Percentiles rank a stretch among this genome's conserved stretches.
phyloP scores from a whole-genome alignment of 106 monocot species.

The Triglochin maritima region DNA sequence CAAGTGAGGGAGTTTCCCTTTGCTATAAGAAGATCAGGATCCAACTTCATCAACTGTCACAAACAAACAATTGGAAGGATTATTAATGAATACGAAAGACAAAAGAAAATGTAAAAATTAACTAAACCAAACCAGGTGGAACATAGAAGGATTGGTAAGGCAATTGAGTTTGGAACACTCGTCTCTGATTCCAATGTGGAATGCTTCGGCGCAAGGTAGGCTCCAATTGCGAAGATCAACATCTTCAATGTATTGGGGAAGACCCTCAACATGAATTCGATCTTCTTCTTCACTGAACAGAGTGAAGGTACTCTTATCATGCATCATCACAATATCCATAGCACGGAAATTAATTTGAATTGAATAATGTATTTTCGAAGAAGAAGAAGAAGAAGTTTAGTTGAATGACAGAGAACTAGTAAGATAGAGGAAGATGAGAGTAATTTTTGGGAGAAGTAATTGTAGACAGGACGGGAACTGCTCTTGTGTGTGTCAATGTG shows the following conservation, averaged over 20 bases:
- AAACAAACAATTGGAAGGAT: neutral
- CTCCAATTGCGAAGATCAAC: constrained; percentile 38
- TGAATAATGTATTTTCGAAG: no score
- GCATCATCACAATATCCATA: neutral
- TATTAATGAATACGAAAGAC: neutral
- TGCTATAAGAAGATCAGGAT: constrained; percentile 36
- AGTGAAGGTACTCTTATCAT: constrained; percentile 2
- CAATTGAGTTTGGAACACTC: constrained; percentile 49
- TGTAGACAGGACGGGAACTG: constrained; percentile 43
- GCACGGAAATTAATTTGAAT: neutral
- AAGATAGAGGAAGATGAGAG: neutral
- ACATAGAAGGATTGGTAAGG: constrained; percentile 60
- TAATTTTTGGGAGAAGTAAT: constrained; percentile 40
- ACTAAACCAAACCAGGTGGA: constrained; percentile 40
- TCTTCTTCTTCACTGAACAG: constrained; percentile 31
- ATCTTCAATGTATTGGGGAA: constrained; percentile 56
- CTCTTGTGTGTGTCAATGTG: constrained; percentile 38
- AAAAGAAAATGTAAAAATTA: neutral
- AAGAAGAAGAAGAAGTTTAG: no score
- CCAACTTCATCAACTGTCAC: constrained; percentile 48
- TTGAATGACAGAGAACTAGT: neutral
- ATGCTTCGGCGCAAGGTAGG: constrained; percentile 37
- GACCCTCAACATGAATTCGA: constrained; percentile 16
- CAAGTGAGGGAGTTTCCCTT: constrained; percentile 35
- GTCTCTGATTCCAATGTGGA: constrained; percentile 57